phyloP scores from a whole-genome alignment of 305 asterid species.

The Fraxinus sp. region DNA sequence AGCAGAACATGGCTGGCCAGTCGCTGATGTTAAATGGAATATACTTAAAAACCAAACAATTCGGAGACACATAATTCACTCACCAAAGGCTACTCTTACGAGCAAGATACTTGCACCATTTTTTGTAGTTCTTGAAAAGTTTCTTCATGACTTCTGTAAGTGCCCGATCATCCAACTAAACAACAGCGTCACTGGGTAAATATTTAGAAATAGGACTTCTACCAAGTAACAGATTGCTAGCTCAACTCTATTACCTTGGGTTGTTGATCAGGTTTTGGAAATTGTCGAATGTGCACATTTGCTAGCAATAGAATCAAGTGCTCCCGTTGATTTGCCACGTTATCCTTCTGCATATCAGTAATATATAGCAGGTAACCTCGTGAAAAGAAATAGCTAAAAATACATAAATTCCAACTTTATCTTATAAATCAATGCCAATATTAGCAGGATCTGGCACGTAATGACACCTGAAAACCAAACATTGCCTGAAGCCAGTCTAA shows the following conservation, averaged over 20 bases:
- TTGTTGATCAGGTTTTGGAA: slow-evolving; percentile 89
- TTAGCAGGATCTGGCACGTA: slow-evolving; percentile 7
- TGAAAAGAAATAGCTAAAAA: neutral
- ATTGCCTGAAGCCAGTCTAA: slow-evolving; percentile 90
- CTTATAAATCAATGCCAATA: neutral
- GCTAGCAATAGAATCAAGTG: slow-evolving; percentile 93
- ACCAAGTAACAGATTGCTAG: slow-evolving; percentile 15
- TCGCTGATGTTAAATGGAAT: neutral
- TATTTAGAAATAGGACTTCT: slow-evolving; percentile 11
- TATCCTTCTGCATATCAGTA: slow-evolving; percentile 72
- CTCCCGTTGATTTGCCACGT: slow-evolving; percentile 89
- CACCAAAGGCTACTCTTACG: slow-evolving; percentile 99
- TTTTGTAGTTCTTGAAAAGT: slow-evolving; percentile 92
- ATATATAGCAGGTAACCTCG: slow-evolving; percentile 12
- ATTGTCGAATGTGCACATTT: slow-evolving; percentile 89
- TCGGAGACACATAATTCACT: slow-evolving; percentile 31
- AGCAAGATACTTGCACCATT: slow-evolving; percentile 95
- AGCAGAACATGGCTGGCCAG: slow-evolving; percentile 16
- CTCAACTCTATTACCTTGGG: slow-evolving; percentile 58
- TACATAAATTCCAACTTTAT: slow-evolving; percentile 13
- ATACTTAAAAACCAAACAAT: neutral
- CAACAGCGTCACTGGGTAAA: slow-evolving; percentile 12
- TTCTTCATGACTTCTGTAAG: slow-evolving; percentile 94
- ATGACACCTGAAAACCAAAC: slow-evolving; percentile 96
- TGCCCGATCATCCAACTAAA: slow-evolving; percentile 90